These are phyloP conservation scores for Saturnispora halmiae DNA, from an alignment of 805 yeast species.

Conservation along the genomic window DNA sequence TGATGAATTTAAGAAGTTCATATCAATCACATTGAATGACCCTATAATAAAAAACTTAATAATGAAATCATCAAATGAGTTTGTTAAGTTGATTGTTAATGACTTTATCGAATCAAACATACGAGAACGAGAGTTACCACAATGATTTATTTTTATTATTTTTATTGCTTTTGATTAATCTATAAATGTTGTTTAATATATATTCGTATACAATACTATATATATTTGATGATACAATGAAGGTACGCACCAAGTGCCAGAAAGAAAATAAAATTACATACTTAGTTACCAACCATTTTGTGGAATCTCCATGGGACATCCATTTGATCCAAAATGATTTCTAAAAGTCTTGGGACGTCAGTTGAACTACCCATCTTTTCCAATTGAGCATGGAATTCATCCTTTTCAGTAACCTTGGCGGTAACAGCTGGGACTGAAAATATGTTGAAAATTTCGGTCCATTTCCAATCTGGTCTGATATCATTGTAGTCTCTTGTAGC, in stretches of 20 bases:
- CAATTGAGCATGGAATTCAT: conserved; percentile 33
- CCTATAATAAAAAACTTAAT: conserved; percentile 20
- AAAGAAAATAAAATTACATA: not conserved
- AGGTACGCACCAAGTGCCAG: too few relatives aligned
- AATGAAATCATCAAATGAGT: conserved; percentile 23
- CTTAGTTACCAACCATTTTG: conserved; percentile 27
- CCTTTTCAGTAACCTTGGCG: conserved; percentile 30
- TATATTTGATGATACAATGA: too few relatives aligned
- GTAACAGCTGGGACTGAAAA: conserved; percentile 36
- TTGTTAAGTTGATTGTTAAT: conserved; percentile 25
- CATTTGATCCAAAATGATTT: conserved; percentile 46
- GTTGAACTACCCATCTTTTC: conserved; percentile 24
- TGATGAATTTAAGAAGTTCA: conserved; percentile 24
- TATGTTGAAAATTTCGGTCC: conserved; percentile 57
- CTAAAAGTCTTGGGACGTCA: conserved; percentile 36
- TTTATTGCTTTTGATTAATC: not conserved
- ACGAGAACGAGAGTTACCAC: not conserved
- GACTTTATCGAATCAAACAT: conserved; percentile 23
- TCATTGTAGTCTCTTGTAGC: conserved; percentile 72
- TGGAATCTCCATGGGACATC: conserved; percentile 61
- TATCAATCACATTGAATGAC: conserved; percentile 23
- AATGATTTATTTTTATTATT: not conserved
- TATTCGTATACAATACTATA: not conserved
- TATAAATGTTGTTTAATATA: not conserved
- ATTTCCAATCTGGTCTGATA: conserved; percentile 71